Conservation (phyloP, 768 basidiomycete species). For the Leucocoprinus sp. region DNA sequence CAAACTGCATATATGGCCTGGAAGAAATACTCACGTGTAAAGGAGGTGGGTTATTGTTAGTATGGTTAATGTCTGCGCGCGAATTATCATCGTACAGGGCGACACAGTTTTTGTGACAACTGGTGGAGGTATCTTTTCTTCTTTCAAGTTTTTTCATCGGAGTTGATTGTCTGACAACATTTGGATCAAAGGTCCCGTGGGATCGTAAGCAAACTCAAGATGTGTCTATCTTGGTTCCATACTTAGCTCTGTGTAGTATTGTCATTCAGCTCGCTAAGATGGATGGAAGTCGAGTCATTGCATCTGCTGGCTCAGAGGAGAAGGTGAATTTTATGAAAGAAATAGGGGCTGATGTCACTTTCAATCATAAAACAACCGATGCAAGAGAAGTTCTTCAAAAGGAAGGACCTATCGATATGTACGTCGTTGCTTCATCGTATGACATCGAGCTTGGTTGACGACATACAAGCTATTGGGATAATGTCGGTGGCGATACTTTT, state of each 20-base stretch:
- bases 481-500: conserved; percentile 41
- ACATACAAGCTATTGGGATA: conserved; percentile 22
- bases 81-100: conserved; percentile 20
- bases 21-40: conserved; percentile 31
- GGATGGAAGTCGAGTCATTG: conserved; percentile 56
- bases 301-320: conserved; percentile 61
- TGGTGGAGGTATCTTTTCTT: conserved; percentile 24
- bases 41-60: conserved; percentile 20
- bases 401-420: conserved; percentile 50
- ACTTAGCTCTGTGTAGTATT: conserved; percentile 12
- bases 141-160: neutral
- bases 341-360: conserved; percentile 58
- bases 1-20: conserved; percentile 32
- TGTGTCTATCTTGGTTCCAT: neutral
- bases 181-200: conserved; percentile 37
- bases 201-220: conserved; percentile 32
- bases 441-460: neutral
- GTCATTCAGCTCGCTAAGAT: conserved; percentile 45
- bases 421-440: conserved; percentile 6
- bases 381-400: conserved; percentile 35
- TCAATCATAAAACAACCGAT: conserved; percentile 63
- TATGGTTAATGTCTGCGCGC: neutral
- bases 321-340: conserved; percentile 56
- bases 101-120: conserved; percentile 33
- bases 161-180: neutral